Evolutionary conservation across 805 yeast genomes (phyloP), one percentile per base, ranked within the genome.

Genomic region (Candida schatavii): DNA sequence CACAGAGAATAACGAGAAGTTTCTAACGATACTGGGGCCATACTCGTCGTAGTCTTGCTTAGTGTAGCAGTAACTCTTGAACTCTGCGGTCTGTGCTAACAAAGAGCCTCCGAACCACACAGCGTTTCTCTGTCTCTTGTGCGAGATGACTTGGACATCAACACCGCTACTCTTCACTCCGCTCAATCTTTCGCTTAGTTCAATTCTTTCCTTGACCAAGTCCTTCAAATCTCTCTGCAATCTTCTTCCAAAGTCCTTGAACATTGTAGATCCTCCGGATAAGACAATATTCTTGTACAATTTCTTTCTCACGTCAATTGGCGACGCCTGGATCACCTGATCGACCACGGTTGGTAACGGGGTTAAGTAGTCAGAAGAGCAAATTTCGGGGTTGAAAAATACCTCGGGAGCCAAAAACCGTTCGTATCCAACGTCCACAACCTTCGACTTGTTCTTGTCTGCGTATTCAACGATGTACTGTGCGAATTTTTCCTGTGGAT

Each of bases 91-190:
- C 71, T 91, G 98, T 1, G 99, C 98, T 60, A 93, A 75, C 52
- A 93, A 72, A 17, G 96, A 86, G 52, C 99, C 99, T 54, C 99
- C 99, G 62, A 91, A 93, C 99, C 99, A 93, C 45, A 93, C 99
- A 3, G 99, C 99, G 59, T 93, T 88, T 64, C 97, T 80, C 72
- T 93, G 99, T 68, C 93, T 86, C 73, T 91, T 89, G 71, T 93
- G 99, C 22, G 95, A 81, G 51, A 93, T 90, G 47, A 93, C 99
- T 68, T 88, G 95, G 43, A 93, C 99, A 43, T 89, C 95, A 39
- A 93, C 95, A 62, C 99, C 99, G 23, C 95, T 85, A 20, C 95
- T 83, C 60, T 81, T 85, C 32, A 80, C 76, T 42, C 84, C 84
- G 55, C 89, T 80, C 46, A 83, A 70, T 54, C 73, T 72, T 68